Base-by-base conservation (phyloP, 2,329 filamentous ascomycete genomes). In the Aspergillus candidus region DNA sequence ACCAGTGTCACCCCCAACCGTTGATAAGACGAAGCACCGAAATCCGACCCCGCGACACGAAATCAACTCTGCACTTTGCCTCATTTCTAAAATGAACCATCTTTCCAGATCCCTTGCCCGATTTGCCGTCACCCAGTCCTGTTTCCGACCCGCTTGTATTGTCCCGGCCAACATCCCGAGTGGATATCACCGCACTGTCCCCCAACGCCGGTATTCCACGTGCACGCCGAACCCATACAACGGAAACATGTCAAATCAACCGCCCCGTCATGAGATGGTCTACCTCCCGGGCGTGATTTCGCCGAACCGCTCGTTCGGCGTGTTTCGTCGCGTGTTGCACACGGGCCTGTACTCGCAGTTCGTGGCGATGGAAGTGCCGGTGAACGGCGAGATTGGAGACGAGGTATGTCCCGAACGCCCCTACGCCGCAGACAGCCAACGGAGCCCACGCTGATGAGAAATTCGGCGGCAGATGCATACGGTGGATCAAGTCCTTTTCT, bases 381-480 rank as follows among this genome's bases (percentile, higher is more conserved):
- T 80, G 0, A 74, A 72, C 11, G 79, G 80, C 2, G 79, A 84
- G 27, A 83, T 84, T 52, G 79, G 80, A n/a, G 79, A 83, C 41
- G 79, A 83, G 64, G 79, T 81, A 47, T 5, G 56, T 45, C 29
- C 27, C 10, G 43, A 29, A n/a, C 13, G 11, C 11, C 3, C 11
- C 11, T 30, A 7, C 3, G 3, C 15, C 14, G 4, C 13, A 11
- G 6, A 3, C 11, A 22, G 2, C 8, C 12, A 17, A n/a, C n/a
- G n/a, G n/a, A n/a, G n/a, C n/a, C n/a, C n/a, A n/a, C n/a, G n/a
- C n/a, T n/a, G n/a, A n/a, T n/a, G n/a, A n/a, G n/a, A n/a, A n/a
- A n/a, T n/a, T n/a, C n/a, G n/a, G n/a, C n/a, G n/a, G 6, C 32
- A 67, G 58, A 56, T 63, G 32, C 80, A 83, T 58, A 77, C 75